These are phyloP conservation scores for Daldinia vernicosa DNA, from an alignment of 495 filamentous ascomycete species.

Conservation along the genomic window DNA sequence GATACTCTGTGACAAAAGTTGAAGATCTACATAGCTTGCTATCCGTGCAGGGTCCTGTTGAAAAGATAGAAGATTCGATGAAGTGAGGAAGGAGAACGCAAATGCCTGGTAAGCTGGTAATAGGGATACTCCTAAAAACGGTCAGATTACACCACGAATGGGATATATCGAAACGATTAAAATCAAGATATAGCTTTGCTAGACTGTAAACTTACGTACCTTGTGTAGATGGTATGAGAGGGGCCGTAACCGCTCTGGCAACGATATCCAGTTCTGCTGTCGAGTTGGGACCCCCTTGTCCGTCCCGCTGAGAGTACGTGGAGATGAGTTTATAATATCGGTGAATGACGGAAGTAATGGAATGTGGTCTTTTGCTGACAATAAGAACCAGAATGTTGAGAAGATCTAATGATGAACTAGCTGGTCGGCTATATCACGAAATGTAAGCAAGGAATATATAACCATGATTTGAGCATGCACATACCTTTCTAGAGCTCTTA, in stretches of 20 bases:
- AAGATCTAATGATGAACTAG: slow-evolving; percentile 31
- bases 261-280: slow-evolving; percentile 18
- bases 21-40: slow-evolving; percentile 32
- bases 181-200: background rate
- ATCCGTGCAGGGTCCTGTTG: slow-evolving; percentile 24
- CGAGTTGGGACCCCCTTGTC: background rate
- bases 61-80: slow-evolving; percentile 30
- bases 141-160: slow-evolving; percentile 7
- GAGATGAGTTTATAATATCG: slow-evolving; percentile 41
- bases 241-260: slow-evolving; percentile 24
- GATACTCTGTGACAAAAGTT: slow-evolving; percentile 46
- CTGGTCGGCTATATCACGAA: slow-evolving; percentile 32
- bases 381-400: slow-evolving; percentile 28
- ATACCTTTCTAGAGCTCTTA: slow-evolving; percentile 49
- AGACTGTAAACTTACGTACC: slow-evolving; percentile 27
- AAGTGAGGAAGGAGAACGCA: slow-evolving; percentile 51
- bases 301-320: slow-evolving; percentile 20
- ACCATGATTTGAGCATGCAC: background rate
- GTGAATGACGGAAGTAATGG: slow-evolving; percentile 28
- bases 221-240: slow-evolving; percentile 23
- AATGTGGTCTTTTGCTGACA: slow-evolving; percentile 30
- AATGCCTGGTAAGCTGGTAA: slow-evolving; percentile 49
- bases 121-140: slow-evolving; percentile 1
- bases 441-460: slow-evolving; percentile 14
- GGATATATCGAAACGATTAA: background rate